A percentile compares a stretch with the other conserved stretches of the same genome.
These are phyloP conservation scores for Magnaporthiopsis incrustans DNA, from an alignment of 2,329 filamentous ascomycete species.

Conservation along the genomic window DNA sequence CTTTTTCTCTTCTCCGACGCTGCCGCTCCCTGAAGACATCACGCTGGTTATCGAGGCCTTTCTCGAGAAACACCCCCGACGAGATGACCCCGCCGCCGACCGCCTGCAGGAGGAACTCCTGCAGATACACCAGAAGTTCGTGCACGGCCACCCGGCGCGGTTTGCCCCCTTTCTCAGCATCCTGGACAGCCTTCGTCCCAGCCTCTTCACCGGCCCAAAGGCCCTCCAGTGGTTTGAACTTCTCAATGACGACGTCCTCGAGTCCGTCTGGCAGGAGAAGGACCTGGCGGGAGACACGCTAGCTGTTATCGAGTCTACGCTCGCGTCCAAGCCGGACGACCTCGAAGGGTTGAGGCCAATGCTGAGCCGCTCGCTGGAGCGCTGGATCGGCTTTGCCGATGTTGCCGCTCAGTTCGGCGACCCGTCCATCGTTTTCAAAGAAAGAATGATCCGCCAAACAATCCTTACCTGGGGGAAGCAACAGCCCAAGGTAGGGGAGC, in stretches of 20 bases:
- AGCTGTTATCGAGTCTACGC: conserved; percentile 54
- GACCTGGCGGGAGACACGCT: conserved; percentile 56
- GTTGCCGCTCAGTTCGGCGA: conserved; percentile 27
- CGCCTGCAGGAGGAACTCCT: conserved; percentile 67
- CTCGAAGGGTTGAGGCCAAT: conserved; percentile 39
- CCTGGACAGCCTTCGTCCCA: conserved; percentile 55
- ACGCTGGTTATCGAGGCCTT: conserved; percentile 56
- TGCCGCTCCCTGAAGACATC: conserved; percentile 61
- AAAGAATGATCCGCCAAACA: conserved; percentile 42
- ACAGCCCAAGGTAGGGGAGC: conserved; percentile 44
- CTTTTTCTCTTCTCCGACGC: conserved; percentile 35
- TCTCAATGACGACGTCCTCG: conserved; percentile 45
- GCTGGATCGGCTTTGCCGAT: conserved; percentile 46
- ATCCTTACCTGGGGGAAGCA: conserved; percentile 57
- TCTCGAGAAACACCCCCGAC: conserved; percentile 56
- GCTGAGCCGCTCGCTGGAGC: conserved; percentile 45
- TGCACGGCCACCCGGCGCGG: conserved; percentile 47
- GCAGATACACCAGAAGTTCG: conserved; percentile 55
- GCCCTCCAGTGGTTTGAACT: conserved; percentile 66
- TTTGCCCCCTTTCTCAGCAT: conserved; percentile 61
- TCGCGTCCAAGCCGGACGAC: conserved; percentile 53
- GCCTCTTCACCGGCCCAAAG: conserved; percentile 53
- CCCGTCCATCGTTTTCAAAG: conserved; percentile 33
- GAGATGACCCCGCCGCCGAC: conserved; percentile 62
- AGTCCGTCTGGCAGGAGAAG: conserved; percentile 53